phyloP scores from a whole-genome alignment of 768 basidiomycete genomes.

The Leucosporidium scottii region DNA sequence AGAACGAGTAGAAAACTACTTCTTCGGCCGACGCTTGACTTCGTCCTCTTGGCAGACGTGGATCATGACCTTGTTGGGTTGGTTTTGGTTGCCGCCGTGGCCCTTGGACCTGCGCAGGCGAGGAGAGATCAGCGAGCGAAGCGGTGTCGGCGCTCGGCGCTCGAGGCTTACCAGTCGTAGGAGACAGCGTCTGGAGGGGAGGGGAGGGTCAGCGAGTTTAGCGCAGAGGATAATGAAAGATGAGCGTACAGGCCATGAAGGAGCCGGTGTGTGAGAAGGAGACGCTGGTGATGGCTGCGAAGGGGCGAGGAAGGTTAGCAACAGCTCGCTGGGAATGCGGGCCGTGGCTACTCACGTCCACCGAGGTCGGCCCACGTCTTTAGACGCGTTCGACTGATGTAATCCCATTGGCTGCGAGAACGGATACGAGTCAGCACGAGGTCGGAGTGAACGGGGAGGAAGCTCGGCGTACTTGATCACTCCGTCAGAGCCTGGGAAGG shows the following conservation, averaged over 20 bases:
- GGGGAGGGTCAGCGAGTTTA: neutral
- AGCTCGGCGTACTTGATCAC: neutral
- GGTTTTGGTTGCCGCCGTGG: constrained; percentile 33
- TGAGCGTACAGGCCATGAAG: neutral
- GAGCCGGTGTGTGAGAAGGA: neutral
- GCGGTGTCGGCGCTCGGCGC: constrained; percentile 69
- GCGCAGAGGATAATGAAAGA: neutral
- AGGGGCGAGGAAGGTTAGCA: neutral
- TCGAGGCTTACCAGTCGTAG: constrained; percentile 69
- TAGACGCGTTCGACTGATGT: neutral
- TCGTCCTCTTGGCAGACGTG: constrained; percentile 47
- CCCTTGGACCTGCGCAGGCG: no score
- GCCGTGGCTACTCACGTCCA: neutral
- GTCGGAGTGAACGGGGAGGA: neutral
- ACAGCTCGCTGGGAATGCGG: neutral
- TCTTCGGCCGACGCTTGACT: constrained; percentile 43
- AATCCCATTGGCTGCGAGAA: neutral
- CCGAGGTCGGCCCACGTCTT: constrained; percentile 3
- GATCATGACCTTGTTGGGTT: constrained; percentile 46
- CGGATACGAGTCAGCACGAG: neutral
- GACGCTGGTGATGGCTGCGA: neutral
- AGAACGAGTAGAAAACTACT: neutral
- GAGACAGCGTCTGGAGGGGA: neutral
- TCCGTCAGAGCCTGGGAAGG: neutral
- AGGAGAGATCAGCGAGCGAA: no score